Base-by-base conservation (phyloP, 2,329 filamentous ascomycete genomes). In the Penicillium griseofulvum region DNA sequence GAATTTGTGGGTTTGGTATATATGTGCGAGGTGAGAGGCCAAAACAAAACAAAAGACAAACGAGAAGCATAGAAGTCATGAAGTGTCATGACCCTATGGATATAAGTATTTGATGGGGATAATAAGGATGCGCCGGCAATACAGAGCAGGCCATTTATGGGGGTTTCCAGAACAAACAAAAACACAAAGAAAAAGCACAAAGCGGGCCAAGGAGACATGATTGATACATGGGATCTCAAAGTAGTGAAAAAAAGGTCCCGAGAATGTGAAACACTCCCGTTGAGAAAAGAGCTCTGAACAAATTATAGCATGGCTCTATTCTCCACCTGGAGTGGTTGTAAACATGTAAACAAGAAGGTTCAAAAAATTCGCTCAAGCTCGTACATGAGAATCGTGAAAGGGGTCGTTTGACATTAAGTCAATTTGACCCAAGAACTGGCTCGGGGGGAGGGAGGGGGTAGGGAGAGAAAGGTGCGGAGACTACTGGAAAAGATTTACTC, bases 401-500 rank as follows among this genome's bases (percentile, higher is more conserved):
- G 59, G 59, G 61, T 58, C 53, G 54, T 42, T 59, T 56, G 56
- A 57, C 55, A 57, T 58, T n/a, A 45, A 37, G 44, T 38, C 22
- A 37, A 48, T 49, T 50, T 42, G 52, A 57, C 50, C 49, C 39
- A 37, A 42, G 42, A 26, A 50, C 39, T 34, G 46, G 52, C 46
- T 58, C 41, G 19, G 36, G 48, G 50, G 33, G 31, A 19, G 36
- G 49, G 31, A 29, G n/a, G n/a, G n/a, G n/a, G n/a, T n/a, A n/a
- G n/a, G n/a, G n/a, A n/a, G n/a, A n/a, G n/a, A n/a, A n/a, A n/a
- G n/a, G 36, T 47, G 17, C 29, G 34, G 37, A 14, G 28, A 28
- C 37, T 22, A 17, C 16, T 49, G 29, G 31, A 12, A 19, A 12
- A 19, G 28, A 49, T 77, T 74, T 81, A 94, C 74, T 96, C 91